Base-by-base conservation (phyloP, 176 grass and related monocot genomes). In the Pontederia paniculata region DNA sequence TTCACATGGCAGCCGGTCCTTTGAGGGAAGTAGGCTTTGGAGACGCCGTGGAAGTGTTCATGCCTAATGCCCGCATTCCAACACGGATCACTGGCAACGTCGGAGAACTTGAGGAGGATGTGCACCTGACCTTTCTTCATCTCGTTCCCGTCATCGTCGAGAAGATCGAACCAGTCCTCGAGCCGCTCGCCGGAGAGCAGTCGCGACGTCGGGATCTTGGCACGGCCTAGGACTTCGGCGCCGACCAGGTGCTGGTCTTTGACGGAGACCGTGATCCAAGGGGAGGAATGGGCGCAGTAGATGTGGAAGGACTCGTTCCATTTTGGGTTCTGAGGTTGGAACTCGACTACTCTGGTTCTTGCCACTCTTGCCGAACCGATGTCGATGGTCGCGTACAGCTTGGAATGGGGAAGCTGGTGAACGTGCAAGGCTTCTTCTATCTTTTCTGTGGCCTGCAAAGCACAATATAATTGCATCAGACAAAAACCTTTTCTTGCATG, bases 301-400 rank as follows among this genome's bases (percentile, higher is more conserved):
- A 97, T 60, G 60, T 74, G 78, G 72, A 97, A 90, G 0, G 86
- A 90, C 46, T 97, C 78, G 78, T 97, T 87, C 91, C 91, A 97
- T 1, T 47, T 72, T 6, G 82, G 86, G 15, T 49, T 69, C 60
- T 60, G 68, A 2, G 82, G 56, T 54, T 81, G 79, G 74, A 69
- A 86, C 69, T 87, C 86, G 22, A 84, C 66, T 76, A 81, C 71
- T 21, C 86, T 45, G 31, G 85, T 89, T 52, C 82, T 79, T 51
- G 77, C 91, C 50, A 89, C 79, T 45, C 78, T 73, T 48, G 82
- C 82, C 12, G 50, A 51, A 52, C 91, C 86, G 71, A 90, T 82
- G 58, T 89, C 86, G 10, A 97, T 4, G 52, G 84, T 76, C 15
- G 76, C 80, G 64, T 87, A 89, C 60, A 89, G 63, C 37, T 77